phyloP scores from a whole-genome alignment of 208 protist species.

The Trichomonas vaginalis region DNA sequence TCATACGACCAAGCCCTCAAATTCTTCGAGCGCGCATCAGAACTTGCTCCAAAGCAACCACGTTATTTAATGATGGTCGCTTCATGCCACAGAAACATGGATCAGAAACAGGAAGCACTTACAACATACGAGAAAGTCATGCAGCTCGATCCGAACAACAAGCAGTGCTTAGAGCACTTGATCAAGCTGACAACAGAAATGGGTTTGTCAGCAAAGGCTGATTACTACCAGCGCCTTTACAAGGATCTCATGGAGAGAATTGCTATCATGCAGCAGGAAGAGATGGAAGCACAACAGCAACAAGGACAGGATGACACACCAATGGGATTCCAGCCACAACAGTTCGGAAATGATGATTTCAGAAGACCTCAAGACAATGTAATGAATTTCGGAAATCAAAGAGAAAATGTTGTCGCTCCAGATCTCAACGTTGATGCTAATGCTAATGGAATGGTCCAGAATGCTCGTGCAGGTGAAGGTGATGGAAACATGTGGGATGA shows the following conservation, averaged over 20 bases:
- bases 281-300: background rate
- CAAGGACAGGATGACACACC: background rate
- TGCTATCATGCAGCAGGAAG: background rate
- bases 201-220: background rate
- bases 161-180: background rate
- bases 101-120: background rate
- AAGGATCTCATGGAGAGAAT: background rate
- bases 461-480: background rate
- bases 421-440: background rate
- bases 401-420: background rate
- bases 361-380: background rate
- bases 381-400: background rate
- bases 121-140: constrained; percentile 5
- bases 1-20: constrained; percentile 80
- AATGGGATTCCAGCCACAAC: background rate
- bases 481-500: background rate
- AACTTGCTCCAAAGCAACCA: constrained; percentile 76
- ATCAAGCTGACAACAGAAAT: background rate
- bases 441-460: background rate
- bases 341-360: background rate
- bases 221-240: background rate
- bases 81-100: background rate
- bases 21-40: constrained; percentile 78
- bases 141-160: background rate
- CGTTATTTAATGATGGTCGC: constrained; percentile 74